Base-by-base conservation (phyloP, 768 basidiomycete genomes). In the Lactifluus piperatus region DNA sequence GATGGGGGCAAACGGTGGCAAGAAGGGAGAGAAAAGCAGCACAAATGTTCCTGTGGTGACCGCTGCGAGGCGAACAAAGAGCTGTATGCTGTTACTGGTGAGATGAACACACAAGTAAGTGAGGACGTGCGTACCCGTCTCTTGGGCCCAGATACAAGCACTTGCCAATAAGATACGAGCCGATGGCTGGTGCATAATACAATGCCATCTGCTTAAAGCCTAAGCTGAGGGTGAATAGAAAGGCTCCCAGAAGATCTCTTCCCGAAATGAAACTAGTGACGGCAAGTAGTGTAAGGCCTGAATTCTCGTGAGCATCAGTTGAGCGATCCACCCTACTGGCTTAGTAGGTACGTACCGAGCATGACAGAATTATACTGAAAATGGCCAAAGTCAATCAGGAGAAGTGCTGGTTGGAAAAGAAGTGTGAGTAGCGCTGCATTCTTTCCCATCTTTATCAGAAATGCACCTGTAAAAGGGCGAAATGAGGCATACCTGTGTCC, bases 201-300 rank as follows among this genome's bases (percentile, higher is more conserved):
- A 97, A 74, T 3, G 91, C 86, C 94, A 97, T 97, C 68, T 97
- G 94, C 71, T 97, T 97, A 77, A 95, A 94, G 3, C 87, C 81
- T 20, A 98, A 78, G 63, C 88, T 88, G n/a, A 85, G 74, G 5
- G 91, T 87, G 65, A 97, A 95, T 57, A 76, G 82, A 16, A 90
- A 68, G 4, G 91, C 88, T 5, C 89, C 95, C 1, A 84, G 62
- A 3, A 88, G 70, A 68, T 97, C 94, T 20, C 78, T 76, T 3
- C 81, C 87, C 2, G 67, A 70, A 1, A 85, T 81, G 45, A 95
- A 89, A 64, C 80, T 81, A 63, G 84, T 81, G 37, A 94, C 69
- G 0, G 90, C 76, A 26, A 86, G 72, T 27, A 92, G 68, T 0
- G 86, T 83, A 32, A 92, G 75, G 2, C 89, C 87, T 89, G 57